A percentile compares a stretch with the other conserved stretches of the same genome.
These are phyloP conservation scores for Aspergillus intermedius DNA, from an alignment of 2,329 filamentous ascomycete genomes.

Conservation along the genomic window DNA sequence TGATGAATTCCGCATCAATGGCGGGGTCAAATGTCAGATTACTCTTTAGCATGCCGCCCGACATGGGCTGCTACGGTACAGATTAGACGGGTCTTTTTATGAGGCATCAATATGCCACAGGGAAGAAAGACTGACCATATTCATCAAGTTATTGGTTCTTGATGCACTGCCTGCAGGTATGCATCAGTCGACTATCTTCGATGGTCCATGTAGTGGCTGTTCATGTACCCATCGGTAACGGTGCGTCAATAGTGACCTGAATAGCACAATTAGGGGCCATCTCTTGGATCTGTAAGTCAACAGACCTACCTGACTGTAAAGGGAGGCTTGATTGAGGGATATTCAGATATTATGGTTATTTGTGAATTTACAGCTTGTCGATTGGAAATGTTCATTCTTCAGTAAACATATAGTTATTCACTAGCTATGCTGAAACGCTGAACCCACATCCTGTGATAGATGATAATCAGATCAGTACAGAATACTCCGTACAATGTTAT, in stretches of 20 bases:
- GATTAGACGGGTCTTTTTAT: background rate
- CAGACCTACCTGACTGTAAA: slow-evolving; percentile 32
- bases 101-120: background rate
- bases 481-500: too few relatives aligned
- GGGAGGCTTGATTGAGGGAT: slow-evolving; percentile 34
- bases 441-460: too few relatives aligned
- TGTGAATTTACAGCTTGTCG: too few relatives aligned
- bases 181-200: background rate
- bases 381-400: too few relatives aligned
- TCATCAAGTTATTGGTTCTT: slow-evolving; percentile 27
- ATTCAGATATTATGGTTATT: slow-evolving; percentile 27
- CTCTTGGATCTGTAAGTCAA: background rate
- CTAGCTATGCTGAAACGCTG: too few relatives aligned
- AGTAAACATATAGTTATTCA: too few relatives aligned
- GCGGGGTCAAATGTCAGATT: slow-evolving; percentile 29
- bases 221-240: slow-evolving; percentile 26
- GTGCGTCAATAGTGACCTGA: slow-evolving; percentile 27
- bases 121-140: slow-evolving; percentile 26
- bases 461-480: too few relatives aligned
- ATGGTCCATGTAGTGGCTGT: background rate
- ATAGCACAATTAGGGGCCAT: background rate
- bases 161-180: slow-evolving; percentile 29
- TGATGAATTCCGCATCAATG: slow-evolving; percentile 32
- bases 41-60: slow-evolving; percentile 29
- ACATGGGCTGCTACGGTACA: slow-evolving; percentile 28